Base-by-base conservation (phyloP, 2,329 filamentous ascomycete species). In the Diaporthe citri region DNA sequence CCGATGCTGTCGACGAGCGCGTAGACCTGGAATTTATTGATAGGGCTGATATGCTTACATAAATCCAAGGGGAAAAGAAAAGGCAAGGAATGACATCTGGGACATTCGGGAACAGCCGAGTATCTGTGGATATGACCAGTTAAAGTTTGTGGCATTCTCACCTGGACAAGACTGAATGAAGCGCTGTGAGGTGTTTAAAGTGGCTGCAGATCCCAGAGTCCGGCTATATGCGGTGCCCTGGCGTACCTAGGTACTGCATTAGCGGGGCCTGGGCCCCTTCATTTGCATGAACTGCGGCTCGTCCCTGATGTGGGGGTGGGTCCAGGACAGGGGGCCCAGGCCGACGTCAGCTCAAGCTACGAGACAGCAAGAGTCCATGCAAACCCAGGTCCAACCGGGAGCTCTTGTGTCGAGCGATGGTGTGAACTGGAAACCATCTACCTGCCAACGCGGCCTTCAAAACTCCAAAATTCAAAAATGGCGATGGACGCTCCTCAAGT, bases 401-500 rank as follows among this genome's bases (percentile, higher is more conserved):
- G 34, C 46, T 62, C 28, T 43, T 51, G 22, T 20, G 43, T 22
- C 64, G 59, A 72, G 73, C 39, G 39, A 73, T 76, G 75, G 74
- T 76, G 67, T 77, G 74, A 64, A 17, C 20, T 39, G 43, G 31
- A 25, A 43, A 67, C 34, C n/a, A 4, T 25, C 25, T 52, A 52
- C 25, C 39, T 72, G 76, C 76, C 76, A 73, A 22, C 10, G 8
- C 43, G 76, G 71, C 76, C 46, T 43, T 52, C 22, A 25, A n/a
- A 31, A 39, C 57, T 31, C 36, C 51, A 51, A 34, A 66, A 46
- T 34, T 41, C 25, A 46, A 66, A 25, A 62, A 73, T 71, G 81
- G 83, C 79, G 75, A 94, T 90, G 91, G 93, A 91, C 87, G 90
- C 92, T 79, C 90, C 90, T 75, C 90, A 90, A 62, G 91, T 94